Evolutionary conservation across 1,139 yeast genomes (phyloP).

Genomic region (Geotrichum phurueaensis): DNA sequence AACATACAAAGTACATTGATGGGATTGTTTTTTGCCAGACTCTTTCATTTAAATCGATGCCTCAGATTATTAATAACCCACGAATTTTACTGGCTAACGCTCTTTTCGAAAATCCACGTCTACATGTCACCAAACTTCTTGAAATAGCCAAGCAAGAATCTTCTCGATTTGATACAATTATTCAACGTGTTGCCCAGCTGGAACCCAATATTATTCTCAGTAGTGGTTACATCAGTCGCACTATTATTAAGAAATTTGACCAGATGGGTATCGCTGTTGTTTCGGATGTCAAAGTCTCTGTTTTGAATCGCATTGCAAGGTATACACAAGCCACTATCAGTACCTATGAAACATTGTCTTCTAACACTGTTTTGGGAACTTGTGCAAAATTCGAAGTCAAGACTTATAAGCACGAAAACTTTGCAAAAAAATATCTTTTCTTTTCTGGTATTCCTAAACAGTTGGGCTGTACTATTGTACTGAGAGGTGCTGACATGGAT

Average conservation of each 20-base stretch:
- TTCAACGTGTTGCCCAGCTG: constrained; percentile 67
- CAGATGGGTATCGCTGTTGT: constrained; percentile 75
- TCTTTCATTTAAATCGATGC: constrained; percentile 78
- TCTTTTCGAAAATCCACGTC: constrained; percentile 79
- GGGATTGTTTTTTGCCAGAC: constrained; percentile 85
- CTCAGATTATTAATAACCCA: constrained; percentile 56
- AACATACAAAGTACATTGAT: constrained; percentile 57
- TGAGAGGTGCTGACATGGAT: constrained; percentile 66
- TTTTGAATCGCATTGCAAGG: constrained; percentile 71
- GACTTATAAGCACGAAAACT: constrained; percentile 48
- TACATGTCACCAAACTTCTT: constrained; percentile 68
- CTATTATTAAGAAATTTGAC: constrained; percentile 69
- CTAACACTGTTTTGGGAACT: constrained; percentile 58
- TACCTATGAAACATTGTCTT: constrained; percentile 59
- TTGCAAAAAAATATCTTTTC: constrained; percentile 65
- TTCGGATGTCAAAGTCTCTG: constrained; percentile 73
- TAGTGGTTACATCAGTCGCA: constrained; percentile 77
- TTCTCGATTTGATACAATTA: constrained; percentile 77
- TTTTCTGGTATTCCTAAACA: constrained; percentile 71
- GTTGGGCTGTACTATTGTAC: constrained; percentile 73
- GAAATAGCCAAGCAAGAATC: constrained; percentile 84
- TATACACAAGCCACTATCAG: constrained; percentile 78
- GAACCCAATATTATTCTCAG: constrained; percentile 76
- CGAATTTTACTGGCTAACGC: constrained; percentile 78
- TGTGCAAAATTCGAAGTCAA: constrained; percentile 69